Conservation (phyloP, 345 rosid species). For the Gossypium australe region DNA sequence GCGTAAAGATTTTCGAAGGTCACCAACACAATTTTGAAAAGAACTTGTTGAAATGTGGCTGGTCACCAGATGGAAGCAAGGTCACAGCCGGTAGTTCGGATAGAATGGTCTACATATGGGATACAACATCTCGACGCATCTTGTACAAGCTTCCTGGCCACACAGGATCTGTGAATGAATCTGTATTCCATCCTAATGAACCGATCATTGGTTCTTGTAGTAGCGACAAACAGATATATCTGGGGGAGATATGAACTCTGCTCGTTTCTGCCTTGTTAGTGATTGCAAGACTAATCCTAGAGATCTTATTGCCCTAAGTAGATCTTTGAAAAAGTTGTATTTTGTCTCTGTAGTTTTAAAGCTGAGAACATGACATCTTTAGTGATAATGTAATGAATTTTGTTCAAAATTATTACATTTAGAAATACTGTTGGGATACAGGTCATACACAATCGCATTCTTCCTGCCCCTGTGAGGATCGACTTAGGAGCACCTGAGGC, state of each 20-base stretch:
- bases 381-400: not conserved
- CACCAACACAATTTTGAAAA: constrained; percentile 98
- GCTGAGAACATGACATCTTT: constrained; percentile 9
- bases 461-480: not conserved
- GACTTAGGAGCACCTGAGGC: not conserved
- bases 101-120: constrained; percentile 97
- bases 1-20: constrained; percentile 85
- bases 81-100: constrained; percentile 94
- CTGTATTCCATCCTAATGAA: constrained; percentile 77
- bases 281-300: not conserved
- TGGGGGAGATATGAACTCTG: constrained; percentile 74
- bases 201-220: constrained; percentile 95
- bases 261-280: not conserved
- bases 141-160: constrained; percentile 96
- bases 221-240: constrained; percentile 86
- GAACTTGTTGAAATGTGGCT: constrained; percentile 77
- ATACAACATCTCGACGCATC: constrained; percentile 79
- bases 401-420: not conserved
- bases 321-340: constrained; percentile 4
- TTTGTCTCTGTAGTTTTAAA: not conserved
- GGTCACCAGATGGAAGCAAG: constrained; percentile 97
- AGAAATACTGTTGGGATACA: not conserved
- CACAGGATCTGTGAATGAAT: constrained; percentile 83
- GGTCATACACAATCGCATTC: not conserved
- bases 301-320: not conserved